Conservation (phyloP, 805 yeast genomes). For the Lachancea dasiensis region DNA sequence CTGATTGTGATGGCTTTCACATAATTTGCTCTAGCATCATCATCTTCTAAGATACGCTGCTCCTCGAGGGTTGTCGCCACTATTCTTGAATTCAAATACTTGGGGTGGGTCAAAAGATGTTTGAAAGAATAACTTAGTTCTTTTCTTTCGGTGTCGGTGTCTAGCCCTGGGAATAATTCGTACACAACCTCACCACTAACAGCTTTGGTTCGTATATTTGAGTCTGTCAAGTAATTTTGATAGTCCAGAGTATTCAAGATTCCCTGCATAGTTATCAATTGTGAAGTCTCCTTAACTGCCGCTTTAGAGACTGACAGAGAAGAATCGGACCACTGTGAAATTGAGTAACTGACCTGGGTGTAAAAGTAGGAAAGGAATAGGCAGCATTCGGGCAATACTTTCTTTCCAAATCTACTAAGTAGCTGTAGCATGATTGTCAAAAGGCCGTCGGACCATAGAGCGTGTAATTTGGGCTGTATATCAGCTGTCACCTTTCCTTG, state of each 20-base stretch:
- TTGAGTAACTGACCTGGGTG: constrained; percentile 57
- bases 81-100: constrained; percentile 65
- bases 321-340: constrained; percentile 58
- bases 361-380: constrained; percentile 57
- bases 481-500: constrained; percentile 55
- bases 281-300: constrained; percentile 60
- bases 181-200: constrained; percentile 18
- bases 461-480: constrained; percentile 52
- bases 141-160: constrained; percentile 50
- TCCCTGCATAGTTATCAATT: constrained; percentile 58
- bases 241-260: constrained; percentile 49
- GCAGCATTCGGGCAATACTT: constrained; percentile 58
- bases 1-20: constrained; percentile 38
- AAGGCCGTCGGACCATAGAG: constrained; percentile 82
- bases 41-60: constrained; percentile 48
- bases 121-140: constrained; percentile 56
- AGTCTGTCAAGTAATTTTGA: constrained; percentile 39
- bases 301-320: constrained; percentile 39
- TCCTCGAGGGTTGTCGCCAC: constrained; percentile 61
- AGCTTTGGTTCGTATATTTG: constrained; percentile 13
- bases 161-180: constrained; percentile 52
- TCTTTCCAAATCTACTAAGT: constrained; percentile 56
- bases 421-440: constrained; percentile 59
- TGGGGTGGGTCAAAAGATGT: constrained; percentile 80
- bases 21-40: constrained; percentile 37